Conservation (phyloP, 768 basidiomycete species). For the Boletellus ananiceps region DNA sequence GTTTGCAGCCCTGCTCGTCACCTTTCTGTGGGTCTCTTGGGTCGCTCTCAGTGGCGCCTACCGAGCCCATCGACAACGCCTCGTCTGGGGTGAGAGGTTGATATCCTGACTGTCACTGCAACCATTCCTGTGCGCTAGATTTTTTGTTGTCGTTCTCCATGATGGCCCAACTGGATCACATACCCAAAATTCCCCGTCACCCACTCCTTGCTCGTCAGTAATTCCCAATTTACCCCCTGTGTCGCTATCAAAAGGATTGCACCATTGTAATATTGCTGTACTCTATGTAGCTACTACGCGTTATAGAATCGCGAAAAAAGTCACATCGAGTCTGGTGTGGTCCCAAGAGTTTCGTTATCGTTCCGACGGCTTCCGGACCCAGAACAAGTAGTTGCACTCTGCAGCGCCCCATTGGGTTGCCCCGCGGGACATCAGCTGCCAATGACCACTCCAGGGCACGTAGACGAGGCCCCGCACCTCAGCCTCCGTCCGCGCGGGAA, state of each 20-base stretch:
- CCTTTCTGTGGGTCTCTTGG: constrained; percentile 57
- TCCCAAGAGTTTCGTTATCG: not conserved
- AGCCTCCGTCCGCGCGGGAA: constrained; percentile 61
- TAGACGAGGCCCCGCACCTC: constrained; percentile 80
- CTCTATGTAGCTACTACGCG: constrained; percentile 18
- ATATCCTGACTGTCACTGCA: constrained; percentile 47
- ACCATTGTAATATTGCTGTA: not conserved
- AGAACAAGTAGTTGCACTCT: constrained; percentile 78
- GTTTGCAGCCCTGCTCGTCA: constrained; percentile 53
- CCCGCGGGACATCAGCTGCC: constrained; percentile 62
- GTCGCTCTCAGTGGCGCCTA: constrained; percentile 63
- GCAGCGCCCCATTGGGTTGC: constrained; percentile 45
- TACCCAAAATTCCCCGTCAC: not conserved
- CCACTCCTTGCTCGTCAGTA: not conserved
- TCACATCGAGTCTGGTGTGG: not conserved
- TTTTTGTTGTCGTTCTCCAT: not conserved
- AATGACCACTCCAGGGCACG: constrained; percentile 62
- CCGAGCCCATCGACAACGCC: constrained; percentile 66
- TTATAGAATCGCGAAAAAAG: constrained; percentile 1
- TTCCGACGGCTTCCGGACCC: constrained; percentile 66
- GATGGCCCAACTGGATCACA: not conserved
- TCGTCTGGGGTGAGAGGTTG: constrained; percentile 76
- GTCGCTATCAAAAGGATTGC: not conserved
- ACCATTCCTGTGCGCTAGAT: not conserved
- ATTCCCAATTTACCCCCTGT: not conserved